phyloP scores from a whole-genome alignment of 306 rosid genomes.

The Castanea mollissima region DNA sequence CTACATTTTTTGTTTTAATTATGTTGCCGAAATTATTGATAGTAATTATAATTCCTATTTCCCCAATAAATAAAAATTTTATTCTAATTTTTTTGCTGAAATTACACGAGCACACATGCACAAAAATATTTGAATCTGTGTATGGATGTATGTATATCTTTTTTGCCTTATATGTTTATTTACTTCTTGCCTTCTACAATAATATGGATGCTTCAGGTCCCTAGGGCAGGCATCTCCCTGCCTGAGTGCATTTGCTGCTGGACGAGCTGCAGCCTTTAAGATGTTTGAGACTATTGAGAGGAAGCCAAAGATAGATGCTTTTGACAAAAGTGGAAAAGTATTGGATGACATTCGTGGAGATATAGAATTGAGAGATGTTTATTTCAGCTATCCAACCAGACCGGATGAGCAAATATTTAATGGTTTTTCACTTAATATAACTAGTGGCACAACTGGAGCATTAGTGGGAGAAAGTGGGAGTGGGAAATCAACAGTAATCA shows the following conservation, averaged over 20 bases:
- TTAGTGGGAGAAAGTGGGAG: conserved; percentile 94
- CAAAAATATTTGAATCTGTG: not conserved
- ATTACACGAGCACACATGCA: not conserved
- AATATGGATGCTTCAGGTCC: conserved; percentile 44
- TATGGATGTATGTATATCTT: not conserved
- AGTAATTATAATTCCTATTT: not conserved
- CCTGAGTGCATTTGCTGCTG: conserved; percentile 83
- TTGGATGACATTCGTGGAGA: conserved; percentile 71
- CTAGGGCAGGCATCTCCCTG: conserved; percentile 89
- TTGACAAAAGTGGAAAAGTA: conserved; percentile 53
- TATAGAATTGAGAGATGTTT: conserved; percentile 61
- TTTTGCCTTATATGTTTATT: not conserved
- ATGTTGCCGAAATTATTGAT: not conserved
- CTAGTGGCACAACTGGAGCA: conserved; percentile 73
- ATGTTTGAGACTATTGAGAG: conserved; percentile 83
- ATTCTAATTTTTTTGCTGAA: not conserved
- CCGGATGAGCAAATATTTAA: conserved; percentile 69
- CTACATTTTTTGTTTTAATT: not conserved
- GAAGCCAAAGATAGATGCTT: conserved; percentile 73
- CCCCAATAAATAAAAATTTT: not conserved
- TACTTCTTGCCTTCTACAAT: not conserved
- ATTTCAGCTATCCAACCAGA: conserved; percentile 82
- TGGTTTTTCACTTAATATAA: conserved; percentile 61
- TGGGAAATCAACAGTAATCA: conserved; percentile 80
- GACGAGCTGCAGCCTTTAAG: conserved; percentile 86